A percentile compares a stretch with the other conserved stretches of the same genome.
phyloP scores from a whole-genome alignment of 225 moss, liverwort and hornwort genomes.

The Rhytidiadelphus loreus region DNA sequence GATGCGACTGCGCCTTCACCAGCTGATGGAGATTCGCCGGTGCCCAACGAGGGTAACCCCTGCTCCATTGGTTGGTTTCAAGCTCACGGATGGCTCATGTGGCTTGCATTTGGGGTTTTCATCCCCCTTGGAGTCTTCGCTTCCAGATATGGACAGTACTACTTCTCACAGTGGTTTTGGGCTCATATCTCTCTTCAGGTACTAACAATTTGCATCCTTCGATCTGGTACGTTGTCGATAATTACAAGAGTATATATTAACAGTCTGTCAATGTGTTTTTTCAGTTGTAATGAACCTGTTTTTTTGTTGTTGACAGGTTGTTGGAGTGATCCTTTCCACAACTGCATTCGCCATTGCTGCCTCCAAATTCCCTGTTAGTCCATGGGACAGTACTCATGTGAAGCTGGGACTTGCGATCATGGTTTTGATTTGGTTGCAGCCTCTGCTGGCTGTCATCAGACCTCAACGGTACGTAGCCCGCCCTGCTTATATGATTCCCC shows the following conservation, averaged over 20 bases:
- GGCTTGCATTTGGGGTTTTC: conserved; percentile 21
- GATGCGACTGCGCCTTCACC: background rate
- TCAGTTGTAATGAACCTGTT: background rate
- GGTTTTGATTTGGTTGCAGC: background rate
- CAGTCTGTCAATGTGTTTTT: background rate
- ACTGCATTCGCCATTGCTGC: background rate
- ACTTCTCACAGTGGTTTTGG: conserved; percentile 16
- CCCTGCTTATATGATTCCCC: background rate
- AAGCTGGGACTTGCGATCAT: conserved; percentile 12
- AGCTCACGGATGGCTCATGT: conserved; percentile 40
- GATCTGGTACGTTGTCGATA: background rate
- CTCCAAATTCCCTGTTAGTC: background rate
- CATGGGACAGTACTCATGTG: background rate
- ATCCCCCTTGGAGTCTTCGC: background rate
- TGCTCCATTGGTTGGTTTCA: conserved; percentile 6
- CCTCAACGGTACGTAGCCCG: conserved; percentile 4
- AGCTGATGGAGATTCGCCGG: background rate
- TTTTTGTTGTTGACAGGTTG: background rate
- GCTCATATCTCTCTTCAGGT: background rate
- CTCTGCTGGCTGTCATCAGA: background rate
- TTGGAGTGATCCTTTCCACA: conserved; percentile 2
- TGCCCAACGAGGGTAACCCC: conserved; percentile 11
- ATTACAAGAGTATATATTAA: background rate
- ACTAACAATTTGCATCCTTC: background rate
- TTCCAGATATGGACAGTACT: conserved; percentile 9